Conservation (phyloP, 2,329 filamentous ascomycete species). For the Pseudopyrenochaeta lycopersici region DNA sequence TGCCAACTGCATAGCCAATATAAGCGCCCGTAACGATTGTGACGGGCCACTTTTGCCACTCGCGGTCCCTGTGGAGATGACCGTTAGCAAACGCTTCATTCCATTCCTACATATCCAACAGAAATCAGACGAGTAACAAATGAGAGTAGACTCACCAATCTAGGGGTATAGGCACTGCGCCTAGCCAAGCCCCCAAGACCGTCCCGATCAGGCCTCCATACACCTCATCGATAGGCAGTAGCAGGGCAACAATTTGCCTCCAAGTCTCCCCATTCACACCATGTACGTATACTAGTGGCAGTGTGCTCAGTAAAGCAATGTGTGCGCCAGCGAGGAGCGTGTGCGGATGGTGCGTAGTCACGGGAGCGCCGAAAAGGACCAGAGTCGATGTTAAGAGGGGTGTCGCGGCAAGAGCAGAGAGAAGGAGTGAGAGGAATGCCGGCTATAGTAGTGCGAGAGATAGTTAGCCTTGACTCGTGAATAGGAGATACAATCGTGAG, state of each 20-base stretch:
- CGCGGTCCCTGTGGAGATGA: constrained; percentile 72
- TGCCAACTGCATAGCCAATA: constrained; percentile 77
- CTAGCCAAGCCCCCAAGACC: constrained; percentile 85
- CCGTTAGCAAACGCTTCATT: neutral
- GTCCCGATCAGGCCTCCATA: constrained; percentile 85
- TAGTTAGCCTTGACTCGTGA: neutral
- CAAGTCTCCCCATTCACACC: constrained; percentile 78
- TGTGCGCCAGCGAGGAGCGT: constrained; percentile 85
- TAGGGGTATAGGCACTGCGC: constrained; percentile 91
- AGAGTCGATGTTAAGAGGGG: constrained; percentile 69
- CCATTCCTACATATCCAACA: neutral
- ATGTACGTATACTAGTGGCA: constrained; percentile 85
- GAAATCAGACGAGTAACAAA: neutral
- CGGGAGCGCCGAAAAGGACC: constrained; percentile 89
- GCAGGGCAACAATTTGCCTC: constrained; percentile 72
- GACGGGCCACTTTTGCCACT: constrained; percentile 98
- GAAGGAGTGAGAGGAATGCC: constrained; percentile 72
- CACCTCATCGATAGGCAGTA: constrained; percentile 80
- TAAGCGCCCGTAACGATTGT: constrained; percentile 88
- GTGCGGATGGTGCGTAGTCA: constrained; percentile 80
- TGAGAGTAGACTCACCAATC: constrained; percentile 72
- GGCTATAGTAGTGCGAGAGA: constrained; percentile 59
- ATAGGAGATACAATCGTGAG: neutral
- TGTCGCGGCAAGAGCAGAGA: constrained; percentile 64
- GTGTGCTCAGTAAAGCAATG: constrained; percentile 78